phyloP scores from a whole-genome alignment of 306 rosid species.

The Gleditsia sinensis region DNA sequence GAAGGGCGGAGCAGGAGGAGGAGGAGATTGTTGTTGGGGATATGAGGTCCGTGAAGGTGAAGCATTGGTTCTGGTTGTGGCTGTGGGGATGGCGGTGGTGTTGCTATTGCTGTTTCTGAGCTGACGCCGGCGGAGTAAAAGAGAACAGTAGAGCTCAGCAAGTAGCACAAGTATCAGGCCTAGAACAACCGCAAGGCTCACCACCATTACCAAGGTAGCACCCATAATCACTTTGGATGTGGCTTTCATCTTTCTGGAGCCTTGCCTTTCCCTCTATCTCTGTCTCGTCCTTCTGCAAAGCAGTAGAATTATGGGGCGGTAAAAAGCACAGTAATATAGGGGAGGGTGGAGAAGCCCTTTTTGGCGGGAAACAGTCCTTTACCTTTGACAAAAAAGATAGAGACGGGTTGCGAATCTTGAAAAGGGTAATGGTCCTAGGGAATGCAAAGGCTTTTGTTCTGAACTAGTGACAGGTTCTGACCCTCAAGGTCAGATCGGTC shows the following conservation, averaged over 20 bases:
- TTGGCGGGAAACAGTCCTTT: constrained; percentile 67
- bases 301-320: constrained; percentile 33
- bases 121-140: constrained; percentile 71
- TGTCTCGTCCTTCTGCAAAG: constrained; percentile 1
- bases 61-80: constrained; percentile 12
- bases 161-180: constrained; percentile 76
- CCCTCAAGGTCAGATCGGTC: constrained; percentile 32
- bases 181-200: constrained; percentile 75
- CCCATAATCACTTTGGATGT: constrained; percentile 85
- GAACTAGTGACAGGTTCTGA: constrained; percentile 27
- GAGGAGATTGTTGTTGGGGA: constrained; percentile 34
- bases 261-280: not conserved
- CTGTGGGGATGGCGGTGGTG: constrained; percentile 14
- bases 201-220: constrained; percentile 81
- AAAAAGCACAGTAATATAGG: constrained; percentile 33
- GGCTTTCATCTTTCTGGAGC: constrained; percentile 77
- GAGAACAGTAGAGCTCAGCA: constrained; percentile 91
- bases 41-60: constrained; percentile 34
- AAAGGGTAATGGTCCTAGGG: constrained; percentile 47
- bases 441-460: constrained; percentile 44
- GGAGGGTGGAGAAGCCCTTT: constrained; percentile 20
- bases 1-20: constrained; percentile 36
- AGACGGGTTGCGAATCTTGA: constrained; percentile 33
- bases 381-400: constrained; percentile 33
- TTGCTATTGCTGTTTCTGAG: constrained; percentile 43